Percentiles rank a stretch among this genome's conserved stretches.
phyloP scores from a whole-genome alignment of 2,329 filamentous ascomycete genomes.

The Talaromyces atroroseus region DNA sequence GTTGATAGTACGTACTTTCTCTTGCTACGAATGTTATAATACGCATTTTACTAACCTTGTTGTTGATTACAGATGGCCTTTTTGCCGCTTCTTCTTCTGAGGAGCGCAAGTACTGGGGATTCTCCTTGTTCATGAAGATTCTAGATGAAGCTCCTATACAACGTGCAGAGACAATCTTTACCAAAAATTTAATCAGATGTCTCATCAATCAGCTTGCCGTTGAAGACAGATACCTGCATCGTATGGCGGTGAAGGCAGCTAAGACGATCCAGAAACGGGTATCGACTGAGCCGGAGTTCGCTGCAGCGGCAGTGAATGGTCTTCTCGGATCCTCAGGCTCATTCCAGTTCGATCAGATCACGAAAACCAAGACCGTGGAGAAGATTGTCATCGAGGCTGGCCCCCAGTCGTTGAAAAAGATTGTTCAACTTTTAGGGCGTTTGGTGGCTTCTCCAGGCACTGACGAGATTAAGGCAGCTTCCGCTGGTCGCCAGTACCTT shows the following conservation, averaged over 20 bases:
- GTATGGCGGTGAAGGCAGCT: constrained; percentile 70
- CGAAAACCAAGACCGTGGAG: constrained; percentile 79
- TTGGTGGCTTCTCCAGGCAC: constrained; percentile 44
- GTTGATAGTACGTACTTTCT: constrained; percentile 66
- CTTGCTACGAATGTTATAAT: not conserved
- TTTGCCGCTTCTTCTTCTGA: constrained; percentile 78
- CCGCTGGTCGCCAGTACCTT: constrained; percentile 44
- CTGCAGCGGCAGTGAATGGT: constrained; percentile 57
- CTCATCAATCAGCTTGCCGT: constrained; percentile 77
- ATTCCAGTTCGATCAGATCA: constrained; percentile 78
- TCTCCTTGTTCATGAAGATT: constrained; percentile 77
- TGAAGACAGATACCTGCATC: constrained; percentile 72
- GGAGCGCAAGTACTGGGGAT: constrained; percentile 86
- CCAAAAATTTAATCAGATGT: constrained; percentile 73
- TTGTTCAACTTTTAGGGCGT: constrained; percentile 49
- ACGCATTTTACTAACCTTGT: not conserved
- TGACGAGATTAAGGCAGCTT: constrained; percentile 41
- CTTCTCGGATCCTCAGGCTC: constrained; percentile 66
- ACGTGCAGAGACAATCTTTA: constrained; percentile 62
- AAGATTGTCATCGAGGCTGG: constrained; percentile 61
- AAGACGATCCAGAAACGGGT: constrained; percentile 63
- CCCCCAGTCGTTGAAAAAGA: constrained; percentile 44
- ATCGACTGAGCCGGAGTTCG: constrained; percentile 54
- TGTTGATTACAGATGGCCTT: constrained; percentile 51
- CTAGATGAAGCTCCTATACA: constrained; percentile 50